Percentiles rank a stretch among this genome's conserved stretches.
phyloP scores from a whole-genome alignment of 179 eudicot genomes.

The Patellifolia procumbens region DNA sequence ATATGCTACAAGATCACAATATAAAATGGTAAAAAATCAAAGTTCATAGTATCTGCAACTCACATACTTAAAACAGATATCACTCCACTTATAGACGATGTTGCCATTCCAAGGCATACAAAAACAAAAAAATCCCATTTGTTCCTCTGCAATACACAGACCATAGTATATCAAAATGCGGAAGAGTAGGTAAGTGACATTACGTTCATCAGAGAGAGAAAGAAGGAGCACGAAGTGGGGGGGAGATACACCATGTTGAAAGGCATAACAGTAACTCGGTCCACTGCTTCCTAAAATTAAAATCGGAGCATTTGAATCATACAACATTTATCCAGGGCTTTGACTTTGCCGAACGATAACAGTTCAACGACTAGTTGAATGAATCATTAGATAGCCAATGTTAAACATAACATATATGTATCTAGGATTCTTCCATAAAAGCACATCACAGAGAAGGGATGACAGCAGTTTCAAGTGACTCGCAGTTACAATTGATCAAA shows the following conservation, averaged over 20 bases:
- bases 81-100: conserved; percentile 54
- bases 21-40: not conserved
- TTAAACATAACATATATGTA: not conserved
- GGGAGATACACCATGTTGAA: no score
- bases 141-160: conserved; percentile 68
- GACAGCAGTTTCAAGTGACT: not conserved
- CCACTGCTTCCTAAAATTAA: no score
- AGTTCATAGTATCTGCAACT: conserved; percentile 23
- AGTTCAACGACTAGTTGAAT: not conserved
- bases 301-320: no score
- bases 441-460: not conserved
- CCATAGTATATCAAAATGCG: conserved; percentile 15
- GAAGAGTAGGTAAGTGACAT: not conserved
- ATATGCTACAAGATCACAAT: not conserved
- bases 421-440: not conserved
- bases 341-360: not conserved
- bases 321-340: not conserved
- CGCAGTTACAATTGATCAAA: conserved; percentile 1
- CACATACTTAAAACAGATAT: conserved; percentile 75
- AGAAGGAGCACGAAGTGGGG: no score
- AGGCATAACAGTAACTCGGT: no score
- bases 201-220: no score
- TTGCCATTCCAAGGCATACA: conserved; percentile 60
- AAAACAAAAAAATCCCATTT: conserved; percentile 87
- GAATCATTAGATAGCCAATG: not conserved